Evolutionary conservation across 2,329 filamentous ascomycete genomes (phyloP).

Genomic region (Microascus cirrosus): DNA sequence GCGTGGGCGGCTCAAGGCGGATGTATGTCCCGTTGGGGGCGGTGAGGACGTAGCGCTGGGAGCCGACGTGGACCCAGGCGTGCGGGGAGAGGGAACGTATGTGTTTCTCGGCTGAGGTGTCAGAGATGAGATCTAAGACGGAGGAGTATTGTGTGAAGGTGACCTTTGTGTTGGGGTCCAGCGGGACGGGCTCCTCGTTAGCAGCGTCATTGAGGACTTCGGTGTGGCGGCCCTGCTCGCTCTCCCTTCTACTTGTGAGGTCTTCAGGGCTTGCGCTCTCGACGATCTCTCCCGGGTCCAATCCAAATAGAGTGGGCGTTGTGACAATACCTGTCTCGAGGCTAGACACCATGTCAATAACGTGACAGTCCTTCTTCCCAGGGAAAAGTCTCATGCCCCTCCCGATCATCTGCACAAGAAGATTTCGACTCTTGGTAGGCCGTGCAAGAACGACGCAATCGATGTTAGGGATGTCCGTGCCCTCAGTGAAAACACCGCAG

Average conservation of each 20-base stretch:
- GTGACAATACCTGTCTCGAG: slow-evolving; percentile 78
- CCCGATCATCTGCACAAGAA: slow-evolving; percentile 96
- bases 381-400: slow-evolving; percentile 76
- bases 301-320: slow-evolving; percentile 82
- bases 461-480: slow-evolving; percentile 94
- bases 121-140: slow-evolving; percentile 80
- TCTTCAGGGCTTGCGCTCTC: slow-evolving; percentile 52
- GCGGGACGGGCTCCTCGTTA: slow-evolving; percentile 5
- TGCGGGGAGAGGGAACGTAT: slow-evolving; percentile 65
- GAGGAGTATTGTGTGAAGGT: slow-evolving; percentile 86
- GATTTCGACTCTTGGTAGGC: slow-evolving; percentile 83
- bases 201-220: slow-evolving; percentile 6
- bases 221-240: slow-evolving; percentile 13
- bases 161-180: slow-evolving; percentile 31
- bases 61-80: slow-evolving; percentile 74
- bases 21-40: slow-evolving; percentile 53
- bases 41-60: slow-evolving; percentile 59
- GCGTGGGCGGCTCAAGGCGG: slow-evolving; percentile 32
- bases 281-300: slow-evolving; percentile 73
- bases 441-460: slow-evolving; percentile 84
- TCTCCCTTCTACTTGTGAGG: slow-evolving; percentile 36
- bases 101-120: slow-evolving; percentile 66
- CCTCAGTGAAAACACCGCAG: slow-evolving; percentile 93
- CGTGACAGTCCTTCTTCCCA: slow-evolving; percentile 78
- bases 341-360: slow-evolving; percentile 92